Evolutionary conservation across 2,329 filamentous ascomycete species (phyloP).

Genomic region (Beauveria medogensis): DNA sequence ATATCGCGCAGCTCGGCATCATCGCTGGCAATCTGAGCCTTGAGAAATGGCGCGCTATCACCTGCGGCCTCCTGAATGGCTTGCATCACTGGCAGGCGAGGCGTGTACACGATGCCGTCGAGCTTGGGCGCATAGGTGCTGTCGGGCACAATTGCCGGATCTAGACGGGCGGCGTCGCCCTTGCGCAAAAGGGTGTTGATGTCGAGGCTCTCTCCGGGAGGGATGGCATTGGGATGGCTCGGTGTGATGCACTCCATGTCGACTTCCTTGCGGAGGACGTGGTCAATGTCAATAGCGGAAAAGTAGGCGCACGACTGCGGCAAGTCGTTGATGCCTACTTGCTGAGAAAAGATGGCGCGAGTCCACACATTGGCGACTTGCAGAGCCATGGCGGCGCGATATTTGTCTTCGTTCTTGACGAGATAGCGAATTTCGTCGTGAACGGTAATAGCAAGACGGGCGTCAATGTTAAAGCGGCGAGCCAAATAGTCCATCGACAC

Average conservation of each 20-base stretch:
- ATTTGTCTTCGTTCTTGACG: slow-evolving; percentile 76
- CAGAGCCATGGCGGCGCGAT: slow-evolving; percentile 82
- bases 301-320: slow-evolving; percentile 95
- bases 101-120: slow-evolving; percentile 57
- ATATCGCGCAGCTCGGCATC: slow-evolving; percentile 69
- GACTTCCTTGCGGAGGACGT: slow-evolving; percentile 94
- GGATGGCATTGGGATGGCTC: slow-evolving; percentile 69
- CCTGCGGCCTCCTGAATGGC: slow-evolving; percentile 44
- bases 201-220: slow-evolving; percentile 79
- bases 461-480: slow-evolving; percentile 74
- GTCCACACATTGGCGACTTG: slow-evolving; percentile 97
- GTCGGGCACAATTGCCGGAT: slow-evolving; percentile 54
- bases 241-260: slow-evolving; percentile 97
- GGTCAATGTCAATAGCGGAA: slow-evolving; percentile 89
- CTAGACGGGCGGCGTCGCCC: slow-evolving; percentile 59
- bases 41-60: slow-evolving; percentile 56
- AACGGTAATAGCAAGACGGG: slow-evolving; percentile 84
- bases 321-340: slow-evolving; percentile 91
- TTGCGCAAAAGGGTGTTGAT: slow-evolving; percentile 71
- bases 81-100: slow-evolving; percentile 74
- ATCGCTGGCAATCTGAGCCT: slow-evolving; percentile 71
- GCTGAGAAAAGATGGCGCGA: slow-evolving; percentile 91
- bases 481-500: slow-evolving; percentile 91
- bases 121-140: slow-evolving; percentile 44
- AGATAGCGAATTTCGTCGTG: slow-evolving; percentile 97